phyloP scores from a whole-genome alignment of 2,329 filamentous ascomycete genomes.

The Fusarium pseudoanthophilum region DNA sequence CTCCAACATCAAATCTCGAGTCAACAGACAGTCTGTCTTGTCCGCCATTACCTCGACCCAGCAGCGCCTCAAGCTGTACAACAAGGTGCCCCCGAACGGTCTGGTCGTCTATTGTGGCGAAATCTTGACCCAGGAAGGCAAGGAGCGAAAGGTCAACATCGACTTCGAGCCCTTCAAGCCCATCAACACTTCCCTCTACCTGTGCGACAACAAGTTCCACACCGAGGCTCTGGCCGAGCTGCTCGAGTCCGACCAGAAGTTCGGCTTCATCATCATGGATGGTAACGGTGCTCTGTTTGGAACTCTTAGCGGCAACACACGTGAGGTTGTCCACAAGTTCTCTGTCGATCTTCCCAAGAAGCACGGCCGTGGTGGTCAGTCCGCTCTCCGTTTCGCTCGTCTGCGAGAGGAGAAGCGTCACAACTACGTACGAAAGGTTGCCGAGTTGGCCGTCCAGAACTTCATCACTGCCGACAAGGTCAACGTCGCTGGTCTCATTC shows the following conservation, averaged over 20 bases:
- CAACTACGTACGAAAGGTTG: constrained; percentile 99
- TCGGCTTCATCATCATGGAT: constrained; percentile 99
- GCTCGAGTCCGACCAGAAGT: constrained; percentile 98
- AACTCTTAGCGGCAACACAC: constrained; percentile 95
- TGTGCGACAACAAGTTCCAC: constrained; percentile 99
- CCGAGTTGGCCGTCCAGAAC: constrained; percentile 97
- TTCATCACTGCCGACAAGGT: constrained; percentile 99
- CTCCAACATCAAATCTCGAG: constrained; percentile 99
- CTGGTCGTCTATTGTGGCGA: constrained; percentile 99
- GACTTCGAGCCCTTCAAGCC: constrained; percentile 99
- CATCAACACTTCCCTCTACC: constrained; percentile 98
- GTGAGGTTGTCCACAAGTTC: constrained; percentile 97
- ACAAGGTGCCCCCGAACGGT: constrained; percentile 97
- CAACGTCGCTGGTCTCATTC: constrained; percentile 94
- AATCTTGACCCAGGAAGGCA: constrained; percentile 98
- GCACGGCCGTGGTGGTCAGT: constrained; percentile 99
- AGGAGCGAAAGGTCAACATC: constrained; percentile 99
- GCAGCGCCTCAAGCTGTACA: constrained; percentile 98
- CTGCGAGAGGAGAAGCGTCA: constrained; percentile 99
- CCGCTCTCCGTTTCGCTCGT: constrained; percentile 98
- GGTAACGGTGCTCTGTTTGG: constrained; percentile 98
- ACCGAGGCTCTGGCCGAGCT: constrained; percentile 97
- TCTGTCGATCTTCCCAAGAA: constrained; percentile 99
- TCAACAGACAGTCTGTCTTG: constrained; percentile 97
- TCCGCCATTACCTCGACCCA: constrained; percentile 99